phyloP scores from a whole-genome alignment of 2,329 filamentous ascomycete genomes.

The Hymenoscyphus occultus region DNA sequence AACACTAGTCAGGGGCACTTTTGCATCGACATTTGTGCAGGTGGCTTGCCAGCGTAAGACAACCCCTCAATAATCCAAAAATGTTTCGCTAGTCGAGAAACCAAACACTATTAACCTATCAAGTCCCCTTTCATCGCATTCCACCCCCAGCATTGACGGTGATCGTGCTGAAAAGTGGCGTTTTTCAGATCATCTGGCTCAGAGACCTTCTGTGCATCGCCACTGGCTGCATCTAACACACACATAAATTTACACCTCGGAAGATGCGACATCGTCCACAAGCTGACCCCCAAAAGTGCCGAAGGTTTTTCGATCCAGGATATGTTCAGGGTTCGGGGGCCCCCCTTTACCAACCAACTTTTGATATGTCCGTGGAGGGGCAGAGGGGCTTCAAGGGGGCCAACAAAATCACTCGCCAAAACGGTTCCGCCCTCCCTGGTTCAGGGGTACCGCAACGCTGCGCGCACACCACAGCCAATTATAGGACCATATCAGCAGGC shows the following conservation, averaged over 20 bases:
- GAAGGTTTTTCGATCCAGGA: background rate
- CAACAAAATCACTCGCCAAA: background rate
- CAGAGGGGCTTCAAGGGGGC: background rate
- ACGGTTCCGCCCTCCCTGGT: background rate
- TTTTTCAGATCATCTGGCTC: background rate
- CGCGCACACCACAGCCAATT: background rate
- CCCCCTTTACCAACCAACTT: background rate
- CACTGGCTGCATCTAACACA: constrained; percentile 3
- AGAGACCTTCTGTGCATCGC: background rate
- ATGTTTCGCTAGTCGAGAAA: constrained; percentile 8
- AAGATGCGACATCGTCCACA: background rate
- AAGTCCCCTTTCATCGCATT: background rate
- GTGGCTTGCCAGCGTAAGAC: background rate
- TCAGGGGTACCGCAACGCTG: constrained; percentile 2
- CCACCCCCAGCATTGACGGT: background rate
- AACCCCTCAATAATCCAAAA: background rate
- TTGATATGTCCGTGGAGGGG: background rate
- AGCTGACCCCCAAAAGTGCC: background rate
- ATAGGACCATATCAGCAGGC: background rate
- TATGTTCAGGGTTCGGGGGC: background rate
- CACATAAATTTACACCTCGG: background rate
- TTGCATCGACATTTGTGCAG: background rate
- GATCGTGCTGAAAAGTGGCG: background rate
- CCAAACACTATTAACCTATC: constrained; percentile 4
- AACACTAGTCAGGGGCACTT: constrained; percentile 4